phyloP scores from a whole-genome alignment of 805 yeast genomes.

The Metschnikowia vanudenii region DNA sequence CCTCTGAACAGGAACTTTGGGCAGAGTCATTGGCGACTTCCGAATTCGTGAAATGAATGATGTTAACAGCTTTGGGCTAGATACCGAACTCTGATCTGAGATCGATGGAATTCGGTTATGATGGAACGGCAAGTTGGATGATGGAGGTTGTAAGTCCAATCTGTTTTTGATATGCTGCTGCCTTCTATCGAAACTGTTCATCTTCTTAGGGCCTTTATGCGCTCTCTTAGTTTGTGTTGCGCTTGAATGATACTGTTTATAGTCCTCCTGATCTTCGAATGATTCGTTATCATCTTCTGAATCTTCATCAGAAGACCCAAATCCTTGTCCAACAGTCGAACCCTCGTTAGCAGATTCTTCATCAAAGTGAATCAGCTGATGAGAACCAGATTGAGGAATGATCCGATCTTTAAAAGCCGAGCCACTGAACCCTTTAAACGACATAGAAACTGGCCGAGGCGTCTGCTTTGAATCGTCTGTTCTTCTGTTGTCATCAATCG shows the following conservation, averaged over 20 bases:
- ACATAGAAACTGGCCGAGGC: conserved; percentile 46
- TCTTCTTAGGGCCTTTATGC: conserved; percentile 1
- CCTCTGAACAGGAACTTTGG: conserved; percentile 4
- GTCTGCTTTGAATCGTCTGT: neutral
- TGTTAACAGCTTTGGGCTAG: conserved; percentile 35
- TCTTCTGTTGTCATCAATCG: conserved; percentile 5
- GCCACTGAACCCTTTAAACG: conserved; percentile 62
- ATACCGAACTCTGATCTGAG: conserved; percentile 24
- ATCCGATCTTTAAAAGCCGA: conserved; percentile 42
- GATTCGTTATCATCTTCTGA: conserved; percentile 10
- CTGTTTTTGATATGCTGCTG: conserved; percentile 16
- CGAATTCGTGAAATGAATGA: conserved; percentile 31
- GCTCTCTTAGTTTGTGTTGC: neutral
- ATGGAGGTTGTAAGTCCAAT: conserved; percentile 20
- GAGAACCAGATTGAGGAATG: conserved; percentile 31
- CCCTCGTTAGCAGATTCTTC: conserved; percentile 27
- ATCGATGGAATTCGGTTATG: conserved; percentile 32
- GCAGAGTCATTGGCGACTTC: conserved; percentile 21
- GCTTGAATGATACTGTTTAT: neutral
- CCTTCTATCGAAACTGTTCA: conserved; percentile 12
- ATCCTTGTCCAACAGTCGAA: conserved; percentile 40
- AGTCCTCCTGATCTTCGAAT: conserved; percentile 1
- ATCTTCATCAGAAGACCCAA: conserved; percentile 30
- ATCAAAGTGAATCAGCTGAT: conserved; percentile 40
- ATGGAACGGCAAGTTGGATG: conserved; percentile 24